These are phyloP conservation scores for Fusarium kyushuense DNA, from an alignment of 2,329 filamentous ascomycete species.

Conservation along the genomic window DNA sequence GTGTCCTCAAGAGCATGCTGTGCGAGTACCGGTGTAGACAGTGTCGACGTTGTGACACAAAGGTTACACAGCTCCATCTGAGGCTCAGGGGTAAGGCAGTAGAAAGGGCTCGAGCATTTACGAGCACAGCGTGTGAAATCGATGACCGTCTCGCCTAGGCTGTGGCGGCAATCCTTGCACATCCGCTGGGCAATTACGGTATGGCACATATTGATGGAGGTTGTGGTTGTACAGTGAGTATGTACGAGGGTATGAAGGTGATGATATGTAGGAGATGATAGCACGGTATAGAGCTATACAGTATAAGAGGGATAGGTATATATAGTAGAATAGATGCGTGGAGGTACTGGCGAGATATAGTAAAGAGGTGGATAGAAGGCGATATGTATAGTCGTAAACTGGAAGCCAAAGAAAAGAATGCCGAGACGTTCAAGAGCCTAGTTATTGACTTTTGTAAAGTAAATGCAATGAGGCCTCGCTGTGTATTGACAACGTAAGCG, in stretches of 20 bases:
- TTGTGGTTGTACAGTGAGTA: constrained; percentile 22
- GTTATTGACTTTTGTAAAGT: constrained; percentile 38
- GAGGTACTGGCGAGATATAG: constrained; percentile 8
- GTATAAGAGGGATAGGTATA: constrained; percentile 2
- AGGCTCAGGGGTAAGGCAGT: constrained; percentile 47
- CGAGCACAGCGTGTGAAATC: constrained; percentile 49
- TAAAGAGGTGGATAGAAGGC: constrained; percentile 1
- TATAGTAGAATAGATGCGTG: constrained; percentile 8
- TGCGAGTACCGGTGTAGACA: constrained; percentile 47
- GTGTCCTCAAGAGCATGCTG: constrained; percentile 37
- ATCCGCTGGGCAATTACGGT: constrained; percentile 49
- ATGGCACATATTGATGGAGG: constrained; percentile 47
- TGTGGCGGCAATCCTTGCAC: constrained; percentile 46
- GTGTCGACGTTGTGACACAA: constrained; percentile 37
- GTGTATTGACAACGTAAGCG: constrained; percentile 42
- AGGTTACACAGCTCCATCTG: constrained; percentile 47
- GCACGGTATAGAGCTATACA: not conserved
- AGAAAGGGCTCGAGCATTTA: constrained; percentile 49
- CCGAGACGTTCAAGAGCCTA: constrained; percentile 25
- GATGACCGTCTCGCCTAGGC: constrained; percentile 49
- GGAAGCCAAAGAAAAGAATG: constrained; percentile 23
- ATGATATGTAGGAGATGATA: constrained; percentile 5
- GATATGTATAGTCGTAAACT: constrained; percentile 1
- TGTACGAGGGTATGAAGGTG: constrained; percentile 4
- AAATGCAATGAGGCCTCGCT: constrained; percentile 37